Conservation (phyloP, 441 rosid genomes). For the Aquilaria agallochum region DNA sequence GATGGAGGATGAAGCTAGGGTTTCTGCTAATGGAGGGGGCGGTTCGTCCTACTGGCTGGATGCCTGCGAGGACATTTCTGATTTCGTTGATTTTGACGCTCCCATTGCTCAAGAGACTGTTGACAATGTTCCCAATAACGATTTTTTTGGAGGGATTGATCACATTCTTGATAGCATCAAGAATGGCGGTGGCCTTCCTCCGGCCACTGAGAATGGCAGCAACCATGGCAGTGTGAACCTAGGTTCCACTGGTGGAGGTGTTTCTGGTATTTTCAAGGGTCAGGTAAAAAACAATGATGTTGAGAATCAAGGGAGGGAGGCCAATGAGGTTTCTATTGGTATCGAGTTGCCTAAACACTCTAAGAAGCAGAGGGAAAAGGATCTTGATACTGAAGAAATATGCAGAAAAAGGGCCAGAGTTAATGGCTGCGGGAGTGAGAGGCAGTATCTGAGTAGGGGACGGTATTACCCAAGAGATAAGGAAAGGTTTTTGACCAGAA, state of each 20-base stretch:
- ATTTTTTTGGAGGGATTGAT: conserved; percentile 96
- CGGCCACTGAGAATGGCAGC: neutral
- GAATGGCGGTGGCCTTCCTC: conserved; percentile 74
- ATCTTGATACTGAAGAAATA: conserved; percentile 44
- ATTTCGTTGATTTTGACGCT: conserved; percentile 68
- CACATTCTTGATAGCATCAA: conserved; percentile 85
- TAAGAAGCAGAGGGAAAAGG: conserved; percentile 35
- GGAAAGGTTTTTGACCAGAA: conserved; percentile 49
- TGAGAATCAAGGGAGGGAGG: conserved; percentile 20
- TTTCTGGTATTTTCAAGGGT: conserved; percentile 17
- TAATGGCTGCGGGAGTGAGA: conserved; percentile 35
- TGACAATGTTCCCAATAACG: conserved; percentile 45
- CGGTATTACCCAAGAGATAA: conserved; percentile 44
- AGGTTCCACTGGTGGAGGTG: conserved; percentile 23
- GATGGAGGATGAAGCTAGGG: conserved; percentile 64
- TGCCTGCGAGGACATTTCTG: conserved; percentile 80
- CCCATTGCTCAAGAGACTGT: conserved; percentile 39
- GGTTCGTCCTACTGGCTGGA: conserved; percentile 83
- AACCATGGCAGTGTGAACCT: conserved; percentile 6
- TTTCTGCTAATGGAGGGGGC: conserved; percentile 28
- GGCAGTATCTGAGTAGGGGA: conserved; percentile 37
- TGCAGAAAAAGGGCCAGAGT: conserved; percentile 48
- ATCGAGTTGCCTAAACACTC: conserved; percentile 15
- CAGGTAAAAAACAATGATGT: conserved; percentile 15
- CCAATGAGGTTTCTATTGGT: conserved; percentile 22